Base-by-base conservation (phyloP, 2,329 filamentous ascomycete species). In the Orbilia oligospora region DNA sequence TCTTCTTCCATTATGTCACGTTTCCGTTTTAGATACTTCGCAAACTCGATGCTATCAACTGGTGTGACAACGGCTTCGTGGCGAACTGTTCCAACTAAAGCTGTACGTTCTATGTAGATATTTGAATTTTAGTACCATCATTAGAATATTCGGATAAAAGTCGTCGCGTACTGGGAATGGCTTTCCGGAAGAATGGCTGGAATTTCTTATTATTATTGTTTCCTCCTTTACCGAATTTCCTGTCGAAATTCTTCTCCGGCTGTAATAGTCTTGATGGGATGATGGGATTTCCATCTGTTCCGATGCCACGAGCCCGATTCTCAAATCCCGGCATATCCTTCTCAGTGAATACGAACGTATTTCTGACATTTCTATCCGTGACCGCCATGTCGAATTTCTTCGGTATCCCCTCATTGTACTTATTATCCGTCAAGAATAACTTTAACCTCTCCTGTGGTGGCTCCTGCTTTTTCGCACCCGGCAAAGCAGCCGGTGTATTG, bases 341-440 rank as follows among this genome's bases (percentile, higher is more conserved):
- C 85, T 99, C 96, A 48, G 92, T 94, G 83, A 99, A 99, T 71
- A 98, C 87, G 83, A 92, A 97, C 20, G 94, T 96, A 84, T 97
- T 97, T 82, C 89, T 90, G 38, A 95, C 90, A n/a, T 89, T 85
- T 49, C 86, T 84, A 48, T 90, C 88, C 24, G 89, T 90, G 56
- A 93, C 87, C 56, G 93, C 90, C 73, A 98, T 86, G 81, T 93
- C 89, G 85, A 97, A 99, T 83, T 97, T 93, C 83, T 93, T 93
- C 10, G 94, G 94, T n/a, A 97, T 87, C 4, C 88, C 86, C 81
- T 91, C 88, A 83, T 97, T 93, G 80, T 90, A 87, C 24, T 80
- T 80, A n/a, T 77, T 79, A 5, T 80, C 67, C 56, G 75, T 71
- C 10, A 80, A 80, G 36, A 82, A 82, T 80, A 80, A 80, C 81